Conservation (phyloP, 345 rosid genomes). For the Hibiscus tridactylites region DNA sequence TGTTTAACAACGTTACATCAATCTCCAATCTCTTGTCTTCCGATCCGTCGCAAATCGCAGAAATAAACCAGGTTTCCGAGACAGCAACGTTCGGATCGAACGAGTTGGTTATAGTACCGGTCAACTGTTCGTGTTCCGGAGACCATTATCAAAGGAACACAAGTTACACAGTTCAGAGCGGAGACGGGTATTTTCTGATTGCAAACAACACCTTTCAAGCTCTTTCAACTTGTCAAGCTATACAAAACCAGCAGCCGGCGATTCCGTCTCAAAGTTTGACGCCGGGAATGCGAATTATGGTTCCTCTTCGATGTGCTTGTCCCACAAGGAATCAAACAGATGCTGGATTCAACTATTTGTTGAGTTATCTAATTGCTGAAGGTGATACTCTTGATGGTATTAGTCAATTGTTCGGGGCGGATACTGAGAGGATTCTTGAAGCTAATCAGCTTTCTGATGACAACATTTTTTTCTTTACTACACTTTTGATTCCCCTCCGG, state of each 20-base stretch:
- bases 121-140: constrained; percentile 65
- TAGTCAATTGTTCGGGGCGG: constrained; percentile 33
- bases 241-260: constrained; percentile 30
- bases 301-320: constrained; percentile 70
- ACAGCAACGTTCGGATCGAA: constrained; percentile 26
- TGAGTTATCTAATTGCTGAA: constrained; percentile 32
- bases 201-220: constrained; percentile 64
- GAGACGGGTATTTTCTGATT: constrained; percentile 18
- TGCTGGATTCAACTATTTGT: constrained; percentile 27
- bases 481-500: constrained; percentile 43
- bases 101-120: constrained; percentile 52
- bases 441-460: constrained; percentile 30
- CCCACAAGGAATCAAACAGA: constrained; percentile 48
- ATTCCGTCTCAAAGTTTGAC: constrained; percentile 15
- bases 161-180: constrained; percentile 29
- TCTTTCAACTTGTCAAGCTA: constrained; percentile 72
- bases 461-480: constrained; percentile 35
- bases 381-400: constrained; percentile 25
- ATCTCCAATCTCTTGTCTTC: constrained; percentile 47
- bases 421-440: constrained; percentile 20
- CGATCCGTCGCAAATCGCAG: constrained; percentile 34
- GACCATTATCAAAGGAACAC: constrained; percentile 43
- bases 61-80: constrained; percentile 38
- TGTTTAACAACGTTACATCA: constrained; percentile 36
- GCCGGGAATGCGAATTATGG: constrained; percentile 28